These are phyloP conservation scores for Trichomonascus vanleenenianus DNA, from an alignment of 805 yeast genomes.

Conservation along the genomic window DNA sequence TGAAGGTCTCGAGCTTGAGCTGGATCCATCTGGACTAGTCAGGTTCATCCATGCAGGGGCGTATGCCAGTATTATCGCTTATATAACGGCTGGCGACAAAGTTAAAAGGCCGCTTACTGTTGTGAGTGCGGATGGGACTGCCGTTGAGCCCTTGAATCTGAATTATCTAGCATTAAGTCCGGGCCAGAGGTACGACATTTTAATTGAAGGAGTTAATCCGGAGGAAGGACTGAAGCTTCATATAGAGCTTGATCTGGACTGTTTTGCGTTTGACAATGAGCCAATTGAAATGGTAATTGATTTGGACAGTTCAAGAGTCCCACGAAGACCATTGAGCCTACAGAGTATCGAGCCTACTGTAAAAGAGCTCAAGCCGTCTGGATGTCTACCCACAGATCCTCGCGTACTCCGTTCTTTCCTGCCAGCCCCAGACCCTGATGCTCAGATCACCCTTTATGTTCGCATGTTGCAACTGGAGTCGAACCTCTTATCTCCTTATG, in stretches of 20 bases:
- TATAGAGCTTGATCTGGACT: no score
- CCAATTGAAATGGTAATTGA: no score
- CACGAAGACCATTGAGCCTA: no score
- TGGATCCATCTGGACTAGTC: conserved; percentile 2
- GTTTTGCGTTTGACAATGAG: no score
- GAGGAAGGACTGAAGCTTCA: no score
- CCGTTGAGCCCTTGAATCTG: conserved; percentile 15
- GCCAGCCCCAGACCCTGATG: conserved; percentile 10
- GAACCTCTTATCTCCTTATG: conserved; percentile 15
- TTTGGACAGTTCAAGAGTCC: no score
- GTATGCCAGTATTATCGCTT: conserved; percentile 21
- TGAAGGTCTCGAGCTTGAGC: conserved; percentile 8
- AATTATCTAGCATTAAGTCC: conserved; percentile 38
- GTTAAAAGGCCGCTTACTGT: conserved; percentile 12
- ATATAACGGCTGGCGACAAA: no score
- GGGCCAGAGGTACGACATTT: conserved; percentile 75
- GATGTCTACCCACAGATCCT: no score
- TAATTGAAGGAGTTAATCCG: conserved; percentile 30
- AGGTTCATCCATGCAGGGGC: conserved; percentile 27
- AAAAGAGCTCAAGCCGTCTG: no score
- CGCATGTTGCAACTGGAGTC: conserved; percentile 12
- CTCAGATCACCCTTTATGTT: conserved; percentile 9
- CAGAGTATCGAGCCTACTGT: no score
- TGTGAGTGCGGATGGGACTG: conserved; percentile 29
- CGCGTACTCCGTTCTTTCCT: no score